Evolutionary conservation across 1,284 basidiomycete genomes (phyloP).

Genomic region (Ganoderma meredithae): DNA sequence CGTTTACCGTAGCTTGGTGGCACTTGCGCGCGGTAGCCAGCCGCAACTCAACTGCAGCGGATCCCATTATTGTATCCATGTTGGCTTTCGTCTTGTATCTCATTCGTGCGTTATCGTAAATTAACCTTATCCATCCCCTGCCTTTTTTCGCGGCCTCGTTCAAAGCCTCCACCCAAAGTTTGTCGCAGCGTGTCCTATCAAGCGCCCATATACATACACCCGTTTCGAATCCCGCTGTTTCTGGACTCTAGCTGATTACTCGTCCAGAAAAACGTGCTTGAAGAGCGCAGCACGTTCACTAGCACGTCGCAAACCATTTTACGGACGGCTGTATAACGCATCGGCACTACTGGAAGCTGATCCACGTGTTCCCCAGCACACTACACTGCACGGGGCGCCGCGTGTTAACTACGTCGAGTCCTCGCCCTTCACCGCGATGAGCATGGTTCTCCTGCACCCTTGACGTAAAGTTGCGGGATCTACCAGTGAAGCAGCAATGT

Average conservation of each 20-base stretch:
- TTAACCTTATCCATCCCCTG: not conserved
- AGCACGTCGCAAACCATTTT: not conserved
- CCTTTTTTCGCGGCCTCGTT: not conserved
- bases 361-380: slow-evolving; percentile 20
- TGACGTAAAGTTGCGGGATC: slow-evolving; percentile 13
- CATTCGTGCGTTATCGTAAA: slow-evolving; percentile 22
- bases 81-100: slow-evolving; percentile 20
- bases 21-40: slow-evolving; percentile 14
- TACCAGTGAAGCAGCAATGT: slow-evolving; percentile 4
- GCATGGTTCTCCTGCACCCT: not conserved
- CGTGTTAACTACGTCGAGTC: slow-evolving; percentile 13
- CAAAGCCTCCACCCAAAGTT: not conserved
- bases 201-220: not conserved
- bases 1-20: slow-evolving; percentile 20
- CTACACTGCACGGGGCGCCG: not conserved
- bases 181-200: not conserved
- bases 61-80: slow-evolving; percentile 26
- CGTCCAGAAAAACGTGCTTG: slow-evolving; percentile 3
- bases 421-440: slow-evolving; percentile 3
- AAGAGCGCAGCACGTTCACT: not conserved
- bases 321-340: not conserved
- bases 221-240: not conserved
- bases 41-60: not conserved
- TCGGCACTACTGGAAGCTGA: slow-evolving; percentile 6
- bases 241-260: slow-evolving; percentile 1